These are phyloP conservation scores for Ilex paraguariensis DNA, from an alignment of 305 asterid species.

Conservation along the genomic window DNA sequence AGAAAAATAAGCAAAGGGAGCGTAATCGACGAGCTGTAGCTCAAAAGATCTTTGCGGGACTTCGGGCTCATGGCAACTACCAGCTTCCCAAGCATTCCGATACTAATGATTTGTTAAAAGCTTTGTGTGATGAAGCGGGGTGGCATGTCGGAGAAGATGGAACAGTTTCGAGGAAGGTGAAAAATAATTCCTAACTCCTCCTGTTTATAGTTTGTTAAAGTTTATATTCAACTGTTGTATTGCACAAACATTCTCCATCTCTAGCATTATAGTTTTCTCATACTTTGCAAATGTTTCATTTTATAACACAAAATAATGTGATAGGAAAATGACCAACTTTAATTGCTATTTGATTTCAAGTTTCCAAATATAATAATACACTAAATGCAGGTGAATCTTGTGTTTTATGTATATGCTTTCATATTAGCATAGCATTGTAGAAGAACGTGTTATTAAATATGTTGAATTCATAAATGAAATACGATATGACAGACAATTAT, in stretches of 20 bases:
- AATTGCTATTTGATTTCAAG: no score
- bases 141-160: slow-evolving; percentile 81
- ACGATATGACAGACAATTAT: background rate
- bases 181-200: background rate
- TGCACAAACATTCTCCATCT: no score
- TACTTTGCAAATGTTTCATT: no score
- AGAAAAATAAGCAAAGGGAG: slow-evolving; percentile 61
- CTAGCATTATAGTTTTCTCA: no score
- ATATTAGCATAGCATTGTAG: no score
- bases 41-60: slow-evolving; percentile 53
- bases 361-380: no score
- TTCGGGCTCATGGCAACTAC: slow-evolving; percentile 61
- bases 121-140: slow-evolving; percentile 74
- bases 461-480: background rate
- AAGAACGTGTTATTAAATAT: background rate
- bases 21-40: slow-evolving; percentile 20
- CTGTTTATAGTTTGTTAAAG: background rate
- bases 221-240: background rate
- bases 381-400: no score
- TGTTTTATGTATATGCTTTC: no score
- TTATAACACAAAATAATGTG: no score
- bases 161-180: slow-evolving; percentile 37
- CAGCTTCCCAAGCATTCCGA: slow-evolving; percentile 59
- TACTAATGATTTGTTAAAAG: slow-evolving; percentile 65
- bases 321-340: no score